Percentiles rank a stretch among this genome's conserved stretches.
Evolutionary conservation across 2,329 filamentous ascomycete genomes (phyloP).

Genomic region (Neofusicoccum umdonicola): DNA sequence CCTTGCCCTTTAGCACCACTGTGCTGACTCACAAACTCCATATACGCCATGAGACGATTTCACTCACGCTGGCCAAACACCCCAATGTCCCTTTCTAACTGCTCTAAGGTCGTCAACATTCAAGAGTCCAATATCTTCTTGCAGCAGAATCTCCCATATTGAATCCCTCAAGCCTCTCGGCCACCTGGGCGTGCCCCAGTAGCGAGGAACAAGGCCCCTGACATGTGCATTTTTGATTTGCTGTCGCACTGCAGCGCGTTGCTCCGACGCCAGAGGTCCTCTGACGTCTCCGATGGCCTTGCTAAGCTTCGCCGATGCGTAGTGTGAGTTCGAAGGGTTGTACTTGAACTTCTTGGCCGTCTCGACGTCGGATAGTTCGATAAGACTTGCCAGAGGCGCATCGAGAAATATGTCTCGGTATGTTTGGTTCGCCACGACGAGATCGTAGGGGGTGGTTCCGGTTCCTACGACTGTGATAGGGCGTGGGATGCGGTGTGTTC

Average conservation of each 20-base stretch:
- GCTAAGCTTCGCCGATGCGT: slow-evolving; percentile 25
- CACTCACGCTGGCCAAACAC: background rate
- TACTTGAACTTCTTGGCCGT: slow-evolving; percentile 30
- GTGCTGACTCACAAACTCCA: background rate
- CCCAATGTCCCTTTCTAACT: background rate
- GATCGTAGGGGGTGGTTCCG: slow-evolving; percentile 61
- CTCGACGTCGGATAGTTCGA: background rate
- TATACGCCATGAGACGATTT: background rate
- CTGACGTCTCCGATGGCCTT: slow-evolving; percentile 23
- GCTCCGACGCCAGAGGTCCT: slow-evolving; percentile 13
- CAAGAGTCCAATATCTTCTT: slow-evolving; percentile 24
- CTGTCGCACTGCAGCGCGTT: slow-evolving; percentile 18
- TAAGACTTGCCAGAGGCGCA: slow-evolving; percentile 50
- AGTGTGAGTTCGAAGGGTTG: slow-evolving; percentile 29
- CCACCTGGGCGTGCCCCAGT: slow-evolving; percentile 28
- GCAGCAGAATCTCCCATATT: slow-evolving; percentile 24
- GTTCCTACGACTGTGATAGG: slow-evolving; percentile 69
- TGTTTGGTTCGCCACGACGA: slow-evolving; percentile 52
- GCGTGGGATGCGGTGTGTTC: slow-evolving; percentile 51
- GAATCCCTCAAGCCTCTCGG: slow-evolving; percentile 26
- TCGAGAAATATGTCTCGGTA: slow-evolving; percentile 66
- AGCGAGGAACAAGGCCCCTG: slow-evolving; percentile 25
- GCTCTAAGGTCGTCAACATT: slow-evolving; percentile 25
- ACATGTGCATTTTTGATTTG: slow-evolving; percentile 25
- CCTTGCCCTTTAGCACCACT: too few relatives aligned